Evolutionary conservation across 352 stramenopile genomes (phyloP).

Genomic region (Globisporangium perplexum): DNA sequence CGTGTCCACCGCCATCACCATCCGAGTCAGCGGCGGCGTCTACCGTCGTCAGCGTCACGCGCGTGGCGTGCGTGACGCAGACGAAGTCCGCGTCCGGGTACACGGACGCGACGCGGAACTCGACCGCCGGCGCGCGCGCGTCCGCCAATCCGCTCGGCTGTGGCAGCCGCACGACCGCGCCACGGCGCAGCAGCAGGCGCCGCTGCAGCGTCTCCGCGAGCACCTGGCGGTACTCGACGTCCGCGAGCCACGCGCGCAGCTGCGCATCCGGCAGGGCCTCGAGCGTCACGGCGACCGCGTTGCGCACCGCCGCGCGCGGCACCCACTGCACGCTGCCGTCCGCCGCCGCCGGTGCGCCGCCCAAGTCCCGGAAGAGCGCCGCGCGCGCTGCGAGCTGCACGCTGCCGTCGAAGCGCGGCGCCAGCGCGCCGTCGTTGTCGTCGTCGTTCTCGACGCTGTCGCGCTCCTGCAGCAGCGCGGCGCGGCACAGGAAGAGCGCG

Average conservation of each 20-base stretch:
- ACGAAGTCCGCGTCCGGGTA: constrained; percentile 32
- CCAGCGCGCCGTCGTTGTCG: too few relatives aligned
- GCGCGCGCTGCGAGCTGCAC: constrained; percentile 14
- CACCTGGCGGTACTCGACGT: constrained; percentile 35
- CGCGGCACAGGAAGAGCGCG: constrained; percentile 32
- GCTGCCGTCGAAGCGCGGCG: constrained; percentile 16
- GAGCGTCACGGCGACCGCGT: constrained; percentile 47
- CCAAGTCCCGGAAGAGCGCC: constrained; percentile 16
- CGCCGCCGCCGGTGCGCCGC: constrained; percentile 1
- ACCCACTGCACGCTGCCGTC: constrained; percentile 34
- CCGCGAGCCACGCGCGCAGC: constrained; percentile 10
- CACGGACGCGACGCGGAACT: constrained; percentile 41
- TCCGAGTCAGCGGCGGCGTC: background rate
- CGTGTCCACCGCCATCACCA: background rate
- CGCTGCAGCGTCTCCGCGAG: constrained; percentile 53
- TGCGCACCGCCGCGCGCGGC: constrained; percentile 26
- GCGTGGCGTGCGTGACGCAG: constrained; percentile 33
- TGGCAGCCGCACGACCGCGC: constrained; percentile 35
- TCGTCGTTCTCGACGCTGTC: background rate
- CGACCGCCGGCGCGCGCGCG: constrained; percentile 4
- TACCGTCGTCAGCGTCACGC: constrained; percentile 35
- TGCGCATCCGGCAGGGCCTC: constrained; percentile 10
- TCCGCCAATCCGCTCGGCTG: constrained; percentile 16
- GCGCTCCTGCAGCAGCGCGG: constrained; percentile 17
- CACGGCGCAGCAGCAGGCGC: constrained; percentile 32